phyloP scores from a whole-genome alignment of 768 basidiomycete species.

The Ephemerocybe angulata region DNA sequence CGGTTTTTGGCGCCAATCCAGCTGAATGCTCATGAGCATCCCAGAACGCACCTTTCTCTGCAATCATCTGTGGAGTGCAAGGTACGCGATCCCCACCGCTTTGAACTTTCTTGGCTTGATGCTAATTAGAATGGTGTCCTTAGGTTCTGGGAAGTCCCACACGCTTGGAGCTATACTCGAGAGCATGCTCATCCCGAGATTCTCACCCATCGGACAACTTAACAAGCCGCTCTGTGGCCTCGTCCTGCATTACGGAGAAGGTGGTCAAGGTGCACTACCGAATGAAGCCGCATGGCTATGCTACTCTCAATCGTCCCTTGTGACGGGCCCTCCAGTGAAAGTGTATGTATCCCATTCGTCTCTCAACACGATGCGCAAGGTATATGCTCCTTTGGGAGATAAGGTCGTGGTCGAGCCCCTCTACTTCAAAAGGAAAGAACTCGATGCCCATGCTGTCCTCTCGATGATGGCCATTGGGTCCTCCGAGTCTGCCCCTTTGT shows the following conservation, averaged over 20 bases:
- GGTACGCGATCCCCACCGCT: constrained; percentile 29
- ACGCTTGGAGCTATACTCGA: constrained; percentile 67
- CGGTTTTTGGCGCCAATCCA: neutral
- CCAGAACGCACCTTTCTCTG: constrained; percentile 72
- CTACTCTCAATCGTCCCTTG: constrained; percentile 25
- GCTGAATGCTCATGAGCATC: neutral
- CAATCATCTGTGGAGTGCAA: constrained; percentile 74
- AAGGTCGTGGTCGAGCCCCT: constrained; percentile 53
- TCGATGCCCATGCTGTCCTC: constrained; percentile 65
- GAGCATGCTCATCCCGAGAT: constrained; percentile 60
- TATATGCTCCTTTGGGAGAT: constrained; percentile 50
- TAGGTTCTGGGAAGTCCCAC: constrained; percentile 72
- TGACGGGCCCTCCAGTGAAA: constrained; percentile 32
- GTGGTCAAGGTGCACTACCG: constrained; percentile 52
- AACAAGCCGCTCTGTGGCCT: constrained; percentile 57
- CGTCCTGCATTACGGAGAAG: constrained; percentile 68
- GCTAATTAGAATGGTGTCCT: neutral
- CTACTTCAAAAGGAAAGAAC: constrained; percentile 52
- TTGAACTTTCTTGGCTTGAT: neutral
- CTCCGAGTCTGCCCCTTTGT: constrained; percentile 59
- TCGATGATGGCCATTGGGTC: constrained; percentile 73
- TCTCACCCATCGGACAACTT: constrained; percentile 46
- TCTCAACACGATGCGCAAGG: constrained; percentile 53
- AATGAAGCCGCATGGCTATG: constrained; percentile 67
- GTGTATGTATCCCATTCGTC: constrained; percentile 64